Base-by-base conservation (phyloP, 2,329 filamentous ascomycete genomes). In the Stemphylium lycopersici region DNA sequence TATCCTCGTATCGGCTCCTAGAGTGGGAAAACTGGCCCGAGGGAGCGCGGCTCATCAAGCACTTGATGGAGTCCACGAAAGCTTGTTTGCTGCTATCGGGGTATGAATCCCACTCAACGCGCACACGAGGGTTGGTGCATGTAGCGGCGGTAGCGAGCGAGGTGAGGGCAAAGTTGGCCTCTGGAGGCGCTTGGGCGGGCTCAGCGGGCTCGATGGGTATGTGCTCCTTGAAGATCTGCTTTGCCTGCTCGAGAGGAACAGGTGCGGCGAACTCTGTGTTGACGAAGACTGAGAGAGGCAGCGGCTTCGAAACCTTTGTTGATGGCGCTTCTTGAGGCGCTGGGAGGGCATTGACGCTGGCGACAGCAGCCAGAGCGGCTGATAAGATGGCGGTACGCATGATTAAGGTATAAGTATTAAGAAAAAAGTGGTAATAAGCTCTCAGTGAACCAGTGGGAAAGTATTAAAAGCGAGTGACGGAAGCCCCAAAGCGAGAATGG, bases 1-100 rank as follows among this genome's bases (percentile, higher is more conserved):
- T 41, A 31, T 74, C 71, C 53, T 74, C 71, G 43, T 74, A 74
- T 22, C 69, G 66, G 52, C 64, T 72, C 42, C 38, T 63, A 10
- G 71, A 56, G 15, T 61, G 45, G 12, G 57, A 3, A 44, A 69
- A 74, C 26, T 61, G 57, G 44, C 70, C 70, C 12, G 64, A 68
- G 11, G 65, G 45, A 1, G 53, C 33, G 40, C 56, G 59, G 42
- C 49, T 38, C 59, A 69, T 61, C 55, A 74, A 42, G 55, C 71
- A 74, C 52, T 63, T 68, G 61, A 74, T 47, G 26, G 63, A 62
- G 45, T 65, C 63, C 7, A 72, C 48, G 36, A 66, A 74, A 4
- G 62, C 61, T 43, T 68, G 62, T 22, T 60, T 61, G 48, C 65
- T 63, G 33, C 52, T 60, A 36, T 67, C 49, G 44, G 59, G 57